These are phyloP conservation scores for Cadophora malorum DNA, from an alignment of 2,329 filamentous ascomycete species.

Conservation along the genomic window DNA sequence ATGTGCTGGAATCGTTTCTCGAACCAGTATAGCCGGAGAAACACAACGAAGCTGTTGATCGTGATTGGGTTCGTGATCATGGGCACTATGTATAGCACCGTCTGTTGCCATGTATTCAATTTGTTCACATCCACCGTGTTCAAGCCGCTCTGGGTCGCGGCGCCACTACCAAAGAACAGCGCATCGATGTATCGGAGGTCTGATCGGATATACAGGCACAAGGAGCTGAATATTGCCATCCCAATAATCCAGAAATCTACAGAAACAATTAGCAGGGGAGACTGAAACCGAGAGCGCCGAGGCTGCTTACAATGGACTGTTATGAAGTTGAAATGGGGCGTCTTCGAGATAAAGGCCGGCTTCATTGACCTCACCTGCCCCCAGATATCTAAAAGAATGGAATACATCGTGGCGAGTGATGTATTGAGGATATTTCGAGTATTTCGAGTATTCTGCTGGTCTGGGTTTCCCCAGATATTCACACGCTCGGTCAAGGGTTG, in stretches of 20 bases:
- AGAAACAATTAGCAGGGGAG: conserved; percentile 1
- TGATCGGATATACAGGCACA: conserved; percentile 73
- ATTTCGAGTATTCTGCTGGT: not conserved
- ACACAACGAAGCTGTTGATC: conserved; percentile 85
- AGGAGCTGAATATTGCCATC: conserved; percentile 74
- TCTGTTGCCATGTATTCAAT: conserved; percentile 74
- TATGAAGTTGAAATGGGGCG: conserved; percentile 81
- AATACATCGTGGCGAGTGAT: conserved; percentile 35
- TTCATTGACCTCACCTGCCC: conserved; percentile 56
- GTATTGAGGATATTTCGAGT: not conserved
- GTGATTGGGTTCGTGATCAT: conserved; percentile 84
- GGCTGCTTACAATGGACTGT: conserved; percentile 72
- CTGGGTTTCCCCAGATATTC: conserved; percentile 7
- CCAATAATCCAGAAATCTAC: conserved; percentile 81
- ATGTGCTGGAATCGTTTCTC: conserved; percentile 92
- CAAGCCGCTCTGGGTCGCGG: conserved; percentile 89
- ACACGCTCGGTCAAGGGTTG: conserved; percentile 2
- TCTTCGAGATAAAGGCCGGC: conserved; percentile 63
- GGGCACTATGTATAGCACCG: conserved; percentile 73
- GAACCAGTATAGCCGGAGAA: conserved; percentile 96
- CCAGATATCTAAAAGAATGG: conserved; percentile 43
- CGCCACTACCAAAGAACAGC: conserved; percentile 84
- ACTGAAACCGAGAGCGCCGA: no score
- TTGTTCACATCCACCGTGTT: conserved; percentile 78
- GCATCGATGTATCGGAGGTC: conserved; percentile 82